These are phyloP conservation scores for Akanthomyces muscarius DNA, from an alignment of 2,329 filamentous ascomycete species.

Conservation along the genomic window DNA sequence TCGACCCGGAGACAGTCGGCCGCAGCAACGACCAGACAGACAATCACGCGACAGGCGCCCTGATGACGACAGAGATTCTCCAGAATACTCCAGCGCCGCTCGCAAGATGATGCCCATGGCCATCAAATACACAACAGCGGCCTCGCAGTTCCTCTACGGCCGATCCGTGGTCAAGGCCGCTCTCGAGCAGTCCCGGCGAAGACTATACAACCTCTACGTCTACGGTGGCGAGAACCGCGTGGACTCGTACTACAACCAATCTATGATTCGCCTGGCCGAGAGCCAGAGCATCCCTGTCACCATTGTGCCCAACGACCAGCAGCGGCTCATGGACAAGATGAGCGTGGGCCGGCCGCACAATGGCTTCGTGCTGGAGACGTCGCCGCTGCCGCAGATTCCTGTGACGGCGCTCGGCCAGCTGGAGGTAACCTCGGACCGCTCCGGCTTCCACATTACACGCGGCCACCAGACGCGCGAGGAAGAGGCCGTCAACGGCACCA, in stretches of 20 bases:
- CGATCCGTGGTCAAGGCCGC: slow-evolving; percentile 76
- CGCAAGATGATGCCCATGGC: slow-evolving; percentile 34
- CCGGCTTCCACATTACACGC: slow-evolving; percentile 56
- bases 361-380: slow-evolving; percentile 81
- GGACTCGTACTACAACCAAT: slow-evolving; percentile 42
- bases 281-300: slow-evolving; percentile 51
- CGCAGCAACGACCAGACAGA: background rate
- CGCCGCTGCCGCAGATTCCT: slow-evolving; percentile 70
- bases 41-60: background rate
- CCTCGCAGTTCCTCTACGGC: slow-evolving; percentile 90
- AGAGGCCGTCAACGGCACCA: slow-evolving; percentile 63
- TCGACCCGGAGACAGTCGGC: background rate
- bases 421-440: slow-evolving; percentile 38
- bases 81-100: background rate
- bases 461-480: slow-evolving; percentile 73
- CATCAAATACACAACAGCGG: slow-evolving; percentile 67
- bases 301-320: slow-evolving; percentile 55
- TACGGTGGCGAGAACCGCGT: slow-evolving; percentile 56
- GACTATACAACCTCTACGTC: slow-evolving; percentile 81
- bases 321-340: slow-evolving; percentile 77
- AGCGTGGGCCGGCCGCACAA: slow-evolving; percentile 82
- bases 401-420: slow-evolving; percentile 54
- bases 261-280: slow-evolving; percentile 44
- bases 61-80: background rate
- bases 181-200: slow-evolving; percentile 60